phyloP scores from a whole-genome alignment of 805 yeast species.

The Wickerhamomyces mucosus region DNA sequence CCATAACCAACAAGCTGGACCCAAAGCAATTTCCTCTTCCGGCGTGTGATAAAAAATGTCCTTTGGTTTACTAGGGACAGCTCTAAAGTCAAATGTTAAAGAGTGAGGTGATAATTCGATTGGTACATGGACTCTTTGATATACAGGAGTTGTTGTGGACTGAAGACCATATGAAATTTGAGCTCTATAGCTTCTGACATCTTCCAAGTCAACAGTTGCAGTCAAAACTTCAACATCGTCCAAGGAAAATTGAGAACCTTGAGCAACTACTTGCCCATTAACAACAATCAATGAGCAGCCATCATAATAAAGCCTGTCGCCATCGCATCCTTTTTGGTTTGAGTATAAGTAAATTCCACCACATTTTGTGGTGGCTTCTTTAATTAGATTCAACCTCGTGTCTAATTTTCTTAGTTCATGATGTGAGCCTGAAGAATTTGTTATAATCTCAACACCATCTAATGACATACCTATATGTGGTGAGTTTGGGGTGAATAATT shows the following conservation, averaged over 20 bases:
- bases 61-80: slow-evolving; percentile 46
- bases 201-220: slow-evolving; percentile 93
- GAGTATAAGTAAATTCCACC: slow-evolving; percentile 94
- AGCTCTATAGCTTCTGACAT: slow-evolving; percentile 74
- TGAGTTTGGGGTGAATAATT: slow-evolving; percentile 89
- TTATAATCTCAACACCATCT: slow-evolving; percentile 95
- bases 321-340: slow-evolving; percentile 97
- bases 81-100: slow-evolving; percentile 47
- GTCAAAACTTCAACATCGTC: slow-evolving; percentile 88
- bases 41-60: slow-evolving; percentile 64
- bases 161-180: slow-evolving; percentile 45
- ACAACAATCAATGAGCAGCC: slow-evolving; percentile 94
- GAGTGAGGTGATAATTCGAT: slow-evolving; percentile 57
- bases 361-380: slow-evolving; percentile 89
- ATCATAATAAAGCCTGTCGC: slow-evolving; percentile 92
- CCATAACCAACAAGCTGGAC: slow-evolving; percentile 99
- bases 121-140: slow-evolving; percentile 49
- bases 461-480: slow-evolving; percentile 89
- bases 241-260: slow-evolving; percentile 84
- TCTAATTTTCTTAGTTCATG: slow-evolving; percentile 89
- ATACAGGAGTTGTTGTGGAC: slow-evolving; percentile 20
- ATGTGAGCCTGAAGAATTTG: slow-evolving; percentile 96
- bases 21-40: slow-evolving; percentile 93
- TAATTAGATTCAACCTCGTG: slow-evolving; percentile 73
- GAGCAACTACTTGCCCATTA: slow-evolving; percentile 87